phyloP scores from a whole-genome alignment of 345 rosid species.

The Dimocarpus longan region DNA sequence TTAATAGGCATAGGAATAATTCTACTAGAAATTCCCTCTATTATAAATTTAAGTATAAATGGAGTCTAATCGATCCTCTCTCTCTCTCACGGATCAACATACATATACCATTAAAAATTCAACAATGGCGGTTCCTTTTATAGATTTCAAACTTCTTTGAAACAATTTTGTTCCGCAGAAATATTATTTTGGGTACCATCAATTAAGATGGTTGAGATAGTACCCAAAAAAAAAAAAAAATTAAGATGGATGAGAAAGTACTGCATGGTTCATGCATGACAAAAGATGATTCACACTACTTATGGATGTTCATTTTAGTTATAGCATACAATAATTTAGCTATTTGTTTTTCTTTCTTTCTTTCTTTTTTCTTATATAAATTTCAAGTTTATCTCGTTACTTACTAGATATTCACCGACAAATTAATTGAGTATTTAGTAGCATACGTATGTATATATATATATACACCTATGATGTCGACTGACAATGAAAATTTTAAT shows the following conservation, averaged over 20 bases:
- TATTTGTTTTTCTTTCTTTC: neutral
- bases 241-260: neutral
- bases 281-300: conserved; percentile 1
- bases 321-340: neutral
- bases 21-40: neutral
- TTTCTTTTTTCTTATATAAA: neutral
- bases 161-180: neutral
- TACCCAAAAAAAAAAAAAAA: no score
- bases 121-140: conserved; percentile 5
- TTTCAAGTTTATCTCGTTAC: neutral
- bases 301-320: neutral
- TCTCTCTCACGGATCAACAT: conserved; percentile 11
- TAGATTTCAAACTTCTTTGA: neutral
- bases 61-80: neutral
- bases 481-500: neutral
- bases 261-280: conserved; percentile 8
- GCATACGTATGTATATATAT: no score
- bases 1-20: neutral
- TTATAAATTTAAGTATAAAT: neutral
- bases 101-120: neutral
- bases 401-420: neutral
- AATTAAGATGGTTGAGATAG: no score
- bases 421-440: neutral
- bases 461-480: conserved; percentile 1
- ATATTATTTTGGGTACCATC: neutral